Base-by-base conservation (phyloP, 768 basidiomycete genomes). In the Solioccasus polychromus region DNA sequence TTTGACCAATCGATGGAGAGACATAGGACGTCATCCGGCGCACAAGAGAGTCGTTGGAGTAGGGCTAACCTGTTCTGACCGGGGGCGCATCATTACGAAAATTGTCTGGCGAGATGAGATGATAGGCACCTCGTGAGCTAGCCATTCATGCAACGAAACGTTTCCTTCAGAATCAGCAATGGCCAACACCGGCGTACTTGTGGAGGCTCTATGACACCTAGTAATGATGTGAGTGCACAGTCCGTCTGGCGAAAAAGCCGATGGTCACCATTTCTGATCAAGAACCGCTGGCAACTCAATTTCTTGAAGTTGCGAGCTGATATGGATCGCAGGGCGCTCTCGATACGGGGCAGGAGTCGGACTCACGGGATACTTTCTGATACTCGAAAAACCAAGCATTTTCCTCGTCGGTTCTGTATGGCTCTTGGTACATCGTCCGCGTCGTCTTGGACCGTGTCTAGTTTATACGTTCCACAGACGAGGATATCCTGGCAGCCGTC, bases 1-100 rank as follows among this genome's bases (percentile, higher is more conserved):
- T 87, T 86, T 1, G 88, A 87, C 92, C 93, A 99, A 64, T 97
- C 96, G 22, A 98, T 68, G 8, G 93, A 97, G 15, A 99, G 79
- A 57, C 91, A 94, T 1, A 99, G 70, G 1, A 76, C 74, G 22
- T 83, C 77, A 0, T 77, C 61, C 0, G 80, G 54, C 22, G 68
- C 74, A 45, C 81, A 81, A 23, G 65, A 62, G 20, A 86, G 64
- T 12, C 68, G 66, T 23, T 74, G 64, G n/a, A 72, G 49, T 34
- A 55, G 62, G 7, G 60, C 47, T 20, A 86, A 56, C 45, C 48
- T 60, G 39, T 59, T 64, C 80, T 80, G 59, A 31, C 48, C 36
- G 29, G 46, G n/a, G 12, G 34, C 5, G n/a, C 10, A 12, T 24
- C 30, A 34, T 52, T 42, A 51, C n/a, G 20, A 22, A 25, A 2